Base-by-base conservation (phyloP, 768 basidiomycete species). In the Tricholoma bakamatsutake region DNA sequence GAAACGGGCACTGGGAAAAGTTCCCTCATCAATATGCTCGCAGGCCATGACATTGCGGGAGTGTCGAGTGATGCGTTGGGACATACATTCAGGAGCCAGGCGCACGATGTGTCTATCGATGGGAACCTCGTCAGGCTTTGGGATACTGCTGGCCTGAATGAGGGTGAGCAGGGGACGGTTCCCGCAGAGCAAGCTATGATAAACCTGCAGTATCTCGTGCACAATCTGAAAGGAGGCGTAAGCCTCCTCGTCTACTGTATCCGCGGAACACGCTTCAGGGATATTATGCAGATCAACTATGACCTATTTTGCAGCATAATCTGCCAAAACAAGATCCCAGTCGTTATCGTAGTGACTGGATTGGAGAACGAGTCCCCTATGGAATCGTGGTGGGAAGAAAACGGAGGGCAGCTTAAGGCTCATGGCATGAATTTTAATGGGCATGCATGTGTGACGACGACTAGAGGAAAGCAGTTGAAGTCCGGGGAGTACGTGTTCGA, bases 141-240 rank as follows among this genome's bases (percentile, higher is more conserved):
- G 67, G 75, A 76, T 55, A 76, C 75, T 5, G 62, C 69, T 12
- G 74, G 74, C 9, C 68, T 76, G 13, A 69, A 73, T 54, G 74
- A 76, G 57, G 75, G 64, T 5, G 63, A 62, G 21, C 55, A 50
- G 4, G 67, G 66, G 9, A 55, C 59, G 10, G 61, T 67, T 11
- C 54, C 63, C 3, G 56, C 57, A 8, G 56, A 56, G 11, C 53
- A 63, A 8, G 67, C 67, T 1, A 55, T 67, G 21, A 39, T 48
- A 2, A 56, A 59, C 3, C 57, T 70, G 10, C 62, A 63, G 51
- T 21, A 51, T 28, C 65, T 67, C 50, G 37, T 64, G 5, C 34
- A 47, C 18, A 57, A 50, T 5, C 46, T 69, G 30, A 45, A 52
- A 5, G 52, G 53, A 5, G 62, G 59, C 6, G 43, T 66, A 18